These are phyloP conservation scores for Oenanthe sinensis DNA, from an alignment of 129 eudicot genomes.

Conservation along the genomic window DNA sequence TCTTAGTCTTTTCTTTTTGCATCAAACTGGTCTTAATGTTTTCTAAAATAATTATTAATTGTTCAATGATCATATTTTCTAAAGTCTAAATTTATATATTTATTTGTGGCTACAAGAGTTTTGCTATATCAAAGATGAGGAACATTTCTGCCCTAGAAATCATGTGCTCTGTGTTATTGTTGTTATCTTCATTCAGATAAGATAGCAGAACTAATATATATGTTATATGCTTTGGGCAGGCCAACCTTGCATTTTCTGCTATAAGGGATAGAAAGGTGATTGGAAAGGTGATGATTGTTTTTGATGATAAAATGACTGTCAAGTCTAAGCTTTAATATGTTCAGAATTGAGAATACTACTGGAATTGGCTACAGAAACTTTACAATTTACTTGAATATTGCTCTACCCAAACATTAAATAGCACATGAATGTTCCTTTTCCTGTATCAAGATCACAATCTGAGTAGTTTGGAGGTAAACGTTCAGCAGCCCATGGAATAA, in stretches of 20 bases:
- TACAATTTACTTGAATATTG: not conserved
- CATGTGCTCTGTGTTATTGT: not conserved
- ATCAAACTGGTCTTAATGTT: not conserved
- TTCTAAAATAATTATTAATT: not conserved
- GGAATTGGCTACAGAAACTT: not conserved
- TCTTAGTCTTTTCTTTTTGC: not conserved
- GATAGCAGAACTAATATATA: not conserved
- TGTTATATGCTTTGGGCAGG: slow-evolving; percentile 39
- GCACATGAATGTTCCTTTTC: not conserved
- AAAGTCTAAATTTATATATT: not conserved
- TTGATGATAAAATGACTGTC: slow-evolving; percentile 42
- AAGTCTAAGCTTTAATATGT: slow-evolving; percentile 48
- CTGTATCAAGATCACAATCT: not conserved
- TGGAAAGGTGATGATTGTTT: slow-evolving; percentile 80
- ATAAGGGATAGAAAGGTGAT: slow-evolving; percentile 76
- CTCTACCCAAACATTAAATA: not conserved
- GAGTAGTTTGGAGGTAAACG: not conserved
- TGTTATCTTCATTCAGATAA: not conserved
- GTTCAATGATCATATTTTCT: not conserved
- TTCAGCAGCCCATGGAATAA: not conserved
- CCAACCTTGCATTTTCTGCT: slow-evolving; percentile 68
- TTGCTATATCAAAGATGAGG: not conserved
- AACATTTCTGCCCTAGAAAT: not conserved
- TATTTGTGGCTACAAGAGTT: not conserved
- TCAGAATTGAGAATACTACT: not conserved